Percentiles rank a stretch among this genome's conserved stretches.
Conservation (phyloP, 257 asterid species). For the Buddleja alternifolia region DNA sequence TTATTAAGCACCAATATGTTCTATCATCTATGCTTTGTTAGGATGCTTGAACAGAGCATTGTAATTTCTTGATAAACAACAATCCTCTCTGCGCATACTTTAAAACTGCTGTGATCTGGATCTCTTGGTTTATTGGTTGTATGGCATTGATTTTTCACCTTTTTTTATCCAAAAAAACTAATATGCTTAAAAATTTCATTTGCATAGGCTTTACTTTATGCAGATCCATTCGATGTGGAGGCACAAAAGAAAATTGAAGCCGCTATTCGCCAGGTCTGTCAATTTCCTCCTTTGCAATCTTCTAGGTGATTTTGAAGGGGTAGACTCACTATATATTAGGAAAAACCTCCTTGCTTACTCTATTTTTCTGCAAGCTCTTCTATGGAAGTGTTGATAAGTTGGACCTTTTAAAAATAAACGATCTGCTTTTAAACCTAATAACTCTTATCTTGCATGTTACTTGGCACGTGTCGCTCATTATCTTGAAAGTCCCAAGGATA, state of each 20-base stretch:
- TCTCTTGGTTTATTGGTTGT: constrained; percentile 4
- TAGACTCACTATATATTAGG: constrained; percentile 1
- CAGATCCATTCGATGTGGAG: constrained; percentile 98
- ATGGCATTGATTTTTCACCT: neutral
- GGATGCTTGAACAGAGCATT: constrained; percentile 1
- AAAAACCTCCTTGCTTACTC: constrained; percentile 11
- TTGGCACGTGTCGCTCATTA: constrained; percentile 5
- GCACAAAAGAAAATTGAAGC: constrained; percentile 97
- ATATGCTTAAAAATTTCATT: constrained; percentile 19
- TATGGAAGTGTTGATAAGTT: constrained; percentile 9
- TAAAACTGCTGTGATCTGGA: constrained; percentile 9
- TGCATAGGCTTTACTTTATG: constrained; percentile 80
- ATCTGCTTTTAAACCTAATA: constrained; percentile 2
- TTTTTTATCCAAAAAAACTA: constrained; percentile 4
- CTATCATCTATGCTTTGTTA: neutral
- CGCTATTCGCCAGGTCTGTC: constrained; percentile 82
- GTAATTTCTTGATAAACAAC: constrained; percentile 8
- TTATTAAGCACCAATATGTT: neutral
- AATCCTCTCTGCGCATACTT: neutral
- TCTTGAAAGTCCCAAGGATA: constrained; percentile 6
- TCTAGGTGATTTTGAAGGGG: constrained; percentile 23
- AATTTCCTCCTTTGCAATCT: constrained; percentile 22
- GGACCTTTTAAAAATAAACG: neutral
- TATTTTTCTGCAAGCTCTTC: constrained; percentile 5
- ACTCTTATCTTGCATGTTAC: constrained; percentile 9